phyloP scores from a whole-genome alignment of 2,329 filamentous ascomycete species.

The Epichloe festucae region DNA sequence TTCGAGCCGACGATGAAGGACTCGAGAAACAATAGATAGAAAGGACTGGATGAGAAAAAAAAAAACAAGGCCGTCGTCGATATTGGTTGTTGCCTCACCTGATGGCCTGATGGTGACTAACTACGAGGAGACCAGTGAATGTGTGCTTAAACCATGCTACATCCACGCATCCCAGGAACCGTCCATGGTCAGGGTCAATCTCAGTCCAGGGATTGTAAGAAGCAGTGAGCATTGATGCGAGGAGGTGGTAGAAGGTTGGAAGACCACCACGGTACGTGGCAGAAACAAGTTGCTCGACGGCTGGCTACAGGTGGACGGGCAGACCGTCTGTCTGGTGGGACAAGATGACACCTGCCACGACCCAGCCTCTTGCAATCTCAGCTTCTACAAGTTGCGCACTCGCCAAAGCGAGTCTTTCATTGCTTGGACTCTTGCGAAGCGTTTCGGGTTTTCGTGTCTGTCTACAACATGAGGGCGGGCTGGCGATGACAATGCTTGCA shows the following conservation, averaged over 20 bases:
- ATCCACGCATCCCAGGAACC: not conserved
- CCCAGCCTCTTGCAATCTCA: not conserved
- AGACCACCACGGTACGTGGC: not conserved
- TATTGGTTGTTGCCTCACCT: not conserved
- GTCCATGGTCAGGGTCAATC: no score
- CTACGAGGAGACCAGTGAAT: not conserved
- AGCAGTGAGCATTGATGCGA: not conserved
- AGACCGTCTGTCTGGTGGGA: not conserved
- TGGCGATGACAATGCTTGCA: no score
- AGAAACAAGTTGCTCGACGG: not conserved
- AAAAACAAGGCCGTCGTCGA: no score
- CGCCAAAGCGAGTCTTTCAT: not conserved
- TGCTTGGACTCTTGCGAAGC: not conserved
- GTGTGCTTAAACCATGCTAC: not conserved
- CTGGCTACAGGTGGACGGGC: constrained; percentile 2
- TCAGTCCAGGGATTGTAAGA: not conserved
- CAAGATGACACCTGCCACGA: not conserved
- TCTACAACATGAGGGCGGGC: no score
- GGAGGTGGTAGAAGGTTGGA: not conserved
- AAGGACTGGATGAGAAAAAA: no score
- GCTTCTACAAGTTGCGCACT: not conserved
- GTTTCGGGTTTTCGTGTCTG: not conserved
- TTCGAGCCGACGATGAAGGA: not conserved
- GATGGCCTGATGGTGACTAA: not conserved
- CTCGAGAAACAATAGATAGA: no score